phyloP scores from a whole-genome alignment of 2,329 filamentous ascomycete genomes.

The Aphanocladium album region DNA sequence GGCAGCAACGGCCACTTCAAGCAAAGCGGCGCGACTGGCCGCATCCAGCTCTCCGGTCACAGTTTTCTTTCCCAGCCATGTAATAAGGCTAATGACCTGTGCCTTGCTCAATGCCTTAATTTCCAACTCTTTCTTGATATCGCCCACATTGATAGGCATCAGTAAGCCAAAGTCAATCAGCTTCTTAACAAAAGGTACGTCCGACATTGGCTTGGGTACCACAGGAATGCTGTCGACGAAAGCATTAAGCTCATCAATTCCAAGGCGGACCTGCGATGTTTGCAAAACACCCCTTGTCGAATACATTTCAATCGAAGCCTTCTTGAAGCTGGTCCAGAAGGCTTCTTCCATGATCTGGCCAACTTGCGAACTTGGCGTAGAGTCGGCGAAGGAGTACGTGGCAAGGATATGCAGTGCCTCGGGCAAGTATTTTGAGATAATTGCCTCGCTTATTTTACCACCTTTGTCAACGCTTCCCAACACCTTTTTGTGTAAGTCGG shows the following conservation, averaged over 20 bases:
- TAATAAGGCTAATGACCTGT: slow-evolving; percentile 78
- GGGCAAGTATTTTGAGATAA: slow-evolving; percentile 64
- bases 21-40: slow-evolving; percentile 60
- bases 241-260: slow-evolving; percentile 55
- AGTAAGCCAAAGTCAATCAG: slow-evolving; percentile 81
- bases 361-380: slow-evolving; percentile 79
- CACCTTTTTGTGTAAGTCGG: slow-evolving; percentile 61
- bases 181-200: slow-evolving; percentile 71
- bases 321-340: slow-evolving; percentile 89
- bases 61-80: slow-evolving; percentile 74
- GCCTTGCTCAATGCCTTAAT: slow-evolving; percentile 71
- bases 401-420: slow-evolving; percentile 78
- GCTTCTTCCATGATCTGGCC: slow-evolving; percentile 87
- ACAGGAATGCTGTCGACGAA: slow-evolving; percentile 90
- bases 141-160: slow-evolving; percentile 78
- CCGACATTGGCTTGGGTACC: slow-evolving; percentile 69
- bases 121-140: slow-evolving; percentile 80
- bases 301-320: slow-evolving; percentile 78
- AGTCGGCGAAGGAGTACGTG: slow-evolving; percentile 84
- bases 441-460: slow-evolving; percentile 54
- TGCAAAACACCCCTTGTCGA: slow-evolving; percentile 82
- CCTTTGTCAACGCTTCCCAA: slow-evolving; percentile 40
- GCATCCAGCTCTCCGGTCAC: slow-evolving; percentile 67
- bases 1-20: slow-evolving; percentile 75
- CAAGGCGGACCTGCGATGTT: slow-evolving; percentile 78